Evolutionary conservation across 2,329 filamentous ascomycete species (phyloP).

Genomic region (Purpureocillium takamizusanense): DNA sequence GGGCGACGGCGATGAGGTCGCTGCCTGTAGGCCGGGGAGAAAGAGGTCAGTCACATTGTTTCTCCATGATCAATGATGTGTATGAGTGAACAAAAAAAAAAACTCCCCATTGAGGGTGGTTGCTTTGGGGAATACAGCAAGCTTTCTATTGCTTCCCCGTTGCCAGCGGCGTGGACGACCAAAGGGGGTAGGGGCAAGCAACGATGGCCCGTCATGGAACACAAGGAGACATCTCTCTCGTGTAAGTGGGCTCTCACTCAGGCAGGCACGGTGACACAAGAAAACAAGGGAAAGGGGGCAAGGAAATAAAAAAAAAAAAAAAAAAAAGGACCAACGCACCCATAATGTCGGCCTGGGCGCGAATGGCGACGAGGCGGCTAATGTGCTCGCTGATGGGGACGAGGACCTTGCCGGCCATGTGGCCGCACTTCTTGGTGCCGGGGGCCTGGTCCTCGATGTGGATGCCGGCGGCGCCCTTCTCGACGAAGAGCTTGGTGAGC

Average conservation of each 20-base stretch:
- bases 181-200: too few species aligned
- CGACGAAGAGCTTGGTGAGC: slow-evolving; percentile 93
- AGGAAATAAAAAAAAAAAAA: background rate
- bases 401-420: slow-evolving; percentile 98
- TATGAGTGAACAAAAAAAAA: too few species aligned
- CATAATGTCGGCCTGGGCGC: slow-evolving; percentile 98
- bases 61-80: too few species aligned
- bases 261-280: too few species aligned
- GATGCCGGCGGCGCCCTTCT: slow-evolving; percentile 93
- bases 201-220: too few species aligned
- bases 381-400: slow-evolving; percentile 97
- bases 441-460: slow-evolving; percentile 98
- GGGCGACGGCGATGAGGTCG: slow-evolving; percentile 83
- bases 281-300: too few species aligned
- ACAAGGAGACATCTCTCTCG: too few species aligned
- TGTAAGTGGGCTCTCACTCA: background rate
- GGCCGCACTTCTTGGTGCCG: slow-evolving; percentile 98
- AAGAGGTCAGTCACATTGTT: background rate
- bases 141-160: too few species aligned
- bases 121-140: too few species aligned
- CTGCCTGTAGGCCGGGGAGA: slow-evolving; percentile 48
- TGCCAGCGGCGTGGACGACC: too few species aligned
- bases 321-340: slow-evolving; percentile 36
- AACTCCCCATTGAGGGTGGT: too few species aligned
- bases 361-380: slow-evolving; percentile 92